Evolutionary conservation across 2,329 filamentous ascomycete species (phyloP).

Genomic region (Colletotrichum cereale): DNA sequence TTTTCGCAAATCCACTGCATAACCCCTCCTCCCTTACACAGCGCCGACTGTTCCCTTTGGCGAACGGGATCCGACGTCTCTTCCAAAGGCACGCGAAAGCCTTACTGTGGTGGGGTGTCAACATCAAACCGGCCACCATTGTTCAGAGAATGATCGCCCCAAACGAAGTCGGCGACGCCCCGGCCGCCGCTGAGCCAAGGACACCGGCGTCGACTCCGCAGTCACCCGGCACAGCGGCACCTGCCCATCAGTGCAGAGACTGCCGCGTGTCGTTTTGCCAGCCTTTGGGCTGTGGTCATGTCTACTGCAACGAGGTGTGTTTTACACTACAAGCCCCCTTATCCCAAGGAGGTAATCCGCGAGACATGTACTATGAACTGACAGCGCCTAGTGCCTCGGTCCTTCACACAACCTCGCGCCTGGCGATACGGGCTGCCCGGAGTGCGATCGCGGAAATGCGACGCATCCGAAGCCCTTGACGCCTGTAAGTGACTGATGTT

Average conservation of each 20-base stretch:
- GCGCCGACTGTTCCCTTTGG: no score
- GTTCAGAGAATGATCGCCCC: background rate
- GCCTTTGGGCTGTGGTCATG: constrained; percentile 26
- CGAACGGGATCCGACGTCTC: no score
- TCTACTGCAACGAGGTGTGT: constrained; percentile 25
- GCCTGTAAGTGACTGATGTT: background rate
- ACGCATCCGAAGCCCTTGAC: background rate
- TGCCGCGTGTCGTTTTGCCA: constrained; percentile 20
- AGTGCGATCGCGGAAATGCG: background rate
- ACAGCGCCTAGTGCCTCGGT: background rate
- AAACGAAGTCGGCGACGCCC: background rate
- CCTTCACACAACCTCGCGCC: background rate
- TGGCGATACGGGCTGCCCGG: constrained; percentile 1
- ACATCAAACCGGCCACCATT: background rate
- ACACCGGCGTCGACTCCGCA: constrained; percentile 6
- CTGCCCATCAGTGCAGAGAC: constrained; percentile 23
- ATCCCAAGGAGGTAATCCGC: background rate
- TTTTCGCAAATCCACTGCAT: no score
- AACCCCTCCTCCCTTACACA: background rate
- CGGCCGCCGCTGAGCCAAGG: constrained; percentile 7
- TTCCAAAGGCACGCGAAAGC: background rate
- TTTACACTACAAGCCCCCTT: no score
- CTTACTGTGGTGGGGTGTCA: background rate
- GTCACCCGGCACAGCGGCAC: background rate
- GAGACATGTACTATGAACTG: background rate